These are phyloP conservation scores for Agarophyton chilense DNA, from an alignment of 23 red algal species.

Conservation along the genomic window DNA sequence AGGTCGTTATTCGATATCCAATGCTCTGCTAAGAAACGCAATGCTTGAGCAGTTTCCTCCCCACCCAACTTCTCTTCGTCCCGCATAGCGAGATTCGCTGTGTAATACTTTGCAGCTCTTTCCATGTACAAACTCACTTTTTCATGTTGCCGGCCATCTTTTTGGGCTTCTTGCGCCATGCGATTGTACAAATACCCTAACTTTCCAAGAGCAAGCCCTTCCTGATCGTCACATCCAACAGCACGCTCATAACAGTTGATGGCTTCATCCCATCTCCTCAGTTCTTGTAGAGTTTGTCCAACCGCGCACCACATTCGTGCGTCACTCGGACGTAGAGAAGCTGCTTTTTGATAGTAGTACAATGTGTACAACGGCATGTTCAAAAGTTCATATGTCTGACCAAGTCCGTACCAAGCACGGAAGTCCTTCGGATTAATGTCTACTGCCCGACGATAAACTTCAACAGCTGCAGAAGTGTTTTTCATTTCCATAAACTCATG, in stretches of 20 bases:
- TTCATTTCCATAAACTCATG: slow-evolving; percentile 99
- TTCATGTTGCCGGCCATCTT: slow-evolving; percentile 55
- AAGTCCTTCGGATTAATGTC: slow-evolving; percentile 93
- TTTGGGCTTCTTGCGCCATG: slow-evolving; percentile 50
- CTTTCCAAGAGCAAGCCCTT: slow-evolving; percentile 55
- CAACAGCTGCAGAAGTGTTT: slow-evolving; percentile 91
- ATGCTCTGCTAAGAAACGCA: slow-evolving; percentile 55
- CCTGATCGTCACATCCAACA: slow-evolving; percentile 62
- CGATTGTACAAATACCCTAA: slow-evolving; percentile 66
- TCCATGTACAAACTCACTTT: slow-evolving; percentile 34
- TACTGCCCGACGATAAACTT: slow-evolving; percentile 87
- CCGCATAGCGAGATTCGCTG: slow-evolving; percentile 40
- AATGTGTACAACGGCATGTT: slow-evolving; percentile 90
- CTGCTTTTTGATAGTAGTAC: slow-evolving; percentile 95
- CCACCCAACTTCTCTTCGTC: slow-evolving; percentile 50
- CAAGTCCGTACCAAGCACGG: slow-evolving; percentile 94
- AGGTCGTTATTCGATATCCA: slow-evolving; percentile 9
- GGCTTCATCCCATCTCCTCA: slow-evolving; percentile 72
- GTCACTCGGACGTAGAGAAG: slow-evolving; percentile 86
- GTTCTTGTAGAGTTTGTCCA: slow-evolving; percentile 79
- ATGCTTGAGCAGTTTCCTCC: slow-evolving; percentile 37
- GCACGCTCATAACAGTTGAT: slow-evolving; percentile 80
- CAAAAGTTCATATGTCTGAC: slow-evolving; percentile 96
- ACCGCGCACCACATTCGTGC: slow-evolving; percentile 95
- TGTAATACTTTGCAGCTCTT: slow-evolving; percentile 57